Percentiles rank a stretch among this genome's conserved stretches.
These are phyloP conservation scores for Neurospora sp. DNA, from an alignment of 495 filamentous ascomycete species.

Conservation along the genomic window DNA sequence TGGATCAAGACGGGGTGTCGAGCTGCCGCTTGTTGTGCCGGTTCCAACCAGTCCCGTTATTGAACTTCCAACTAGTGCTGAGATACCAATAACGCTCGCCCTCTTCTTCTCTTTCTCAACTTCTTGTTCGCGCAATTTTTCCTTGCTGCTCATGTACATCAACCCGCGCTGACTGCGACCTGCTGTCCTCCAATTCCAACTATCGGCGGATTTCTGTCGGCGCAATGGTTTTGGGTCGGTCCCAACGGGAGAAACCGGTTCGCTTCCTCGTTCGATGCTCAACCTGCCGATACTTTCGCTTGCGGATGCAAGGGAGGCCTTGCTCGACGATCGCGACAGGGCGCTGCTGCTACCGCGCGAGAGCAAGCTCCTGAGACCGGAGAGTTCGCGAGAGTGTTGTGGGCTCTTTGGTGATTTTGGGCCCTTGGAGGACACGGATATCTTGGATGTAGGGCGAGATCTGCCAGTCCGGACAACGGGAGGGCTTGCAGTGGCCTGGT, in stretches of 20 bases:
- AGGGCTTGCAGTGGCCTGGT: slow-evolving; percentile 49
- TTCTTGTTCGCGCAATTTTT: slow-evolving; percentile 43
- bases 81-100: slow-evolving; percentile 24
- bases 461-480: slow-evolving; percentile 66
- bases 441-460: background rate
- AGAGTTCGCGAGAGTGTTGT: slow-evolving; percentile 26
- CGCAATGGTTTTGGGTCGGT: slow-evolving; percentile 24
- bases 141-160: slow-evolving; percentile 53
- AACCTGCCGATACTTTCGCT: slow-evolving; percentile 50
- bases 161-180: slow-evolving; percentile 39
- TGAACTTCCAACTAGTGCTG: slow-evolving; percentile 19
- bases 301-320: slow-evolving; percentile 38
- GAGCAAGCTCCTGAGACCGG: slow-evolving; percentile 35
- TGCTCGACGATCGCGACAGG: slow-evolving; percentile 41
- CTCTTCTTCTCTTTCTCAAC: slow-evolving; percentile 38
- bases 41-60: slow-evolving; percentile 5
- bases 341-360: slow-evolving; percentile 29
- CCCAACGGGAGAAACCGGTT: slow-evolving; percentile 23
- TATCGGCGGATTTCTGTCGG: slow-evolving; percentile 39
- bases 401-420: slow-evolving; percentile 41
- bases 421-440: slow-evolving; percentile 44
- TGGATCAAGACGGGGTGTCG: slow-evolving; percentile 30
- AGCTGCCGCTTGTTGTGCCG: slow-evolving; percentile 7
- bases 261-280: slow-evolving; percentile 43
- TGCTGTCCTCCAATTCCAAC: slow-evolving; percentile 41